A percentile compares a stretch with the other conserved stretches of the same genome.
Conservation (phyloP, 2,329 filamentous ascomycete species). For the Raffaelea albimanens region DNA sequence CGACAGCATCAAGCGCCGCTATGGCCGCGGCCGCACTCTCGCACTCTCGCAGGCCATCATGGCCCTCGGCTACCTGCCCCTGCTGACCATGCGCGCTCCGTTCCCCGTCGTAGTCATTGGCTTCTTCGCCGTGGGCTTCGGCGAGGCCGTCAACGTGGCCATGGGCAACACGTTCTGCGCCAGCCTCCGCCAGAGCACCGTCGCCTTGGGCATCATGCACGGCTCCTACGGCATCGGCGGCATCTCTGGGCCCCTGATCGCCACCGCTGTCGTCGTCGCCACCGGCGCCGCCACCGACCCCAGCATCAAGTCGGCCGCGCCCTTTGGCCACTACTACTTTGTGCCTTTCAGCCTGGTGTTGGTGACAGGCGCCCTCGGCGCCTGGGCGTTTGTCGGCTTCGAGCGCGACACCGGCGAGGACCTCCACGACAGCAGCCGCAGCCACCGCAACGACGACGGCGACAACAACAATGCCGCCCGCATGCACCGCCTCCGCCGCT, state of each 20-base stretch:
- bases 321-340: slow-evolving; percentile 53
- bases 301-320: slow-evolving; percentile 4
- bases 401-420: slow-evolving; percentile 43
- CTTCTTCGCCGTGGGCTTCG: slow-evolving; percentile 61
- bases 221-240: slow-evolving; percentile 60
- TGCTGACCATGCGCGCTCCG: slow-evolving; percentile 56
- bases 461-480: slow-evolving; percentile 1
- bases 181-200: slow-evolving; percentile 34
- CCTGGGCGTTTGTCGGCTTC: slow-evolving; percentile 62
- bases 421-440: not conserved
- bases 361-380: slow-evolving; percentile 45
- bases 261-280: slow-evolving; percentile 60
- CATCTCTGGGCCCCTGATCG: slow-evolving; percentile 60
- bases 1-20: slow-evolving; percentile 49
- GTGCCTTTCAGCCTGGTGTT: slow-evolving; percentile 51
- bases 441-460: not conserved
- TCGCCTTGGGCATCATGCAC: slow-evolving; percentile 53
- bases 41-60: slow-evolving; percentile 49
- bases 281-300: slow-evolving; percentile 26
- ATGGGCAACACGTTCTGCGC: slow-evolving; percentile 43
- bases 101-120: slow-evolving; percentile 57
- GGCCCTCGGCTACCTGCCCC: slow-evolving; percentile 51
- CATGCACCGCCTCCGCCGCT: not conserved
- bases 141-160: slow-evolving; percentile 45
- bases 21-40: slow-evolving; percentile 58